These are phyloP conservation scores for Fusarium napiforme DNA, from an alignment of 2,329 filamentous ascomycete species.

Conservation along the genomic window DNA sequence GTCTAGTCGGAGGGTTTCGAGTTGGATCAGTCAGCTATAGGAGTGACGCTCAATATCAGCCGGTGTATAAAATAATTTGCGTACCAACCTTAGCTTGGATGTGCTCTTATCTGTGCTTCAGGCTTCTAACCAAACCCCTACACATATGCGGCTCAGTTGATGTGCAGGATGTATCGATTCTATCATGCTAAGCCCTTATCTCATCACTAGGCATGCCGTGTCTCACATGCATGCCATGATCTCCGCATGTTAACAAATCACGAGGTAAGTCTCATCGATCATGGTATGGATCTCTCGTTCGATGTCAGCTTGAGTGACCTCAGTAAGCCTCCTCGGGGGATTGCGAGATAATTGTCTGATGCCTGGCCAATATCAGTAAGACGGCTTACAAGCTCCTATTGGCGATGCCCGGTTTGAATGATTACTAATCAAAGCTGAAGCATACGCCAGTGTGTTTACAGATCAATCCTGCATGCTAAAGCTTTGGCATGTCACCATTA, in stretches of 20 bases:
- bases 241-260: not conserved
- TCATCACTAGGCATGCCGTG: not conserved
- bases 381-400: not conserved
- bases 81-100: not conserved
- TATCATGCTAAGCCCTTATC: not conserved
- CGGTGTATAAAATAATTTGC: not conserved
- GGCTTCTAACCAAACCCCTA: too few species aligned
- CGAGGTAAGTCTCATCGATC: fast-evolving
- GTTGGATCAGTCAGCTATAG: not conserved
- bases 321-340: too few species aligned
- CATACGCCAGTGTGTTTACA: too few species aligned
- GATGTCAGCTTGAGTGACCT: not conserved
- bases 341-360: not conserved
- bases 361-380: not conserved
- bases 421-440: not conserved
- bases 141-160: too few species aligned
- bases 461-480: not conserved
- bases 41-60: not conserved
- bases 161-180: not conserved
- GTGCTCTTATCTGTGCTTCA: not conserved
- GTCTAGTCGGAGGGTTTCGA: not conserved
- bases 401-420: fast-evolving
- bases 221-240: not conserved
- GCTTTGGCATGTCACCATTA: too few species aligned
- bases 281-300: not conserved